These are phyloP conservation scores for Trichoderma reesei DNA, from an alignment of 495 filamentous ascomycete genomes.

Conservation along the genomic window DNA sequence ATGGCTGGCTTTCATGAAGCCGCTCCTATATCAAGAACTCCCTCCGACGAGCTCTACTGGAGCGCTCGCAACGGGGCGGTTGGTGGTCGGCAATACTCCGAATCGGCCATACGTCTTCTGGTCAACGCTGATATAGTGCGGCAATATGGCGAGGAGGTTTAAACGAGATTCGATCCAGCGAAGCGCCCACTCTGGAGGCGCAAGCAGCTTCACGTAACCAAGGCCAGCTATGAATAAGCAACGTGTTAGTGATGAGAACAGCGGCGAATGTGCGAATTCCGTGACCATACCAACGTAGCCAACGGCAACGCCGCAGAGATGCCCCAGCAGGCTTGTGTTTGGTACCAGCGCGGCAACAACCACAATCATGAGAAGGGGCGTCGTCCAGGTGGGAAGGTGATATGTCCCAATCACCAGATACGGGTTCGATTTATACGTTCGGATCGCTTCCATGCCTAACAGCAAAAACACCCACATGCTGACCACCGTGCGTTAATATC, in stretches of 20 bases:
- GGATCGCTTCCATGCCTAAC: constrained; percentile 71
- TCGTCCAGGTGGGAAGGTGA: constrained; percentile 84
- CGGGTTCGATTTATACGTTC: constrained; percentile 62
- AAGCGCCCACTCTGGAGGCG: constrained; percentile 70
- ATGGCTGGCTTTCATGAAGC: not conserved
- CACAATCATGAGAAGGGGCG: constrained; percentile 65
- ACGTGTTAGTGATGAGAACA: constrained; percentile 10
- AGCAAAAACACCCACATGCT: constrained; percentile 91
- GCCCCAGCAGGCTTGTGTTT: constrained; percentile 73
- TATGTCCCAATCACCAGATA: constrained; percentile 62
- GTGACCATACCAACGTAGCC: constrained; percentile 70
- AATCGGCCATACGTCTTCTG: constrained; percentile 96
- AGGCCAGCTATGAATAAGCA: constrained; percentile 50
- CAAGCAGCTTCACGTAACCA: constrained; percentile 75
- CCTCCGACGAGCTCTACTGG: constrained; percentile 5
- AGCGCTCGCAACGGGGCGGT: constrained; percentile 23
- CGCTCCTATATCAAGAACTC: not conserved
- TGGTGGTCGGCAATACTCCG: constrained; percentile 65
- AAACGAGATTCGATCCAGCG: constrained; percentile 78
- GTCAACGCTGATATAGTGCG: constrained; percentile 84
- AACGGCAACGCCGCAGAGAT: constrained; percentile 67
- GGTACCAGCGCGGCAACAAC: constrained; percentile 66
- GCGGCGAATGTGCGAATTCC: not conserved
- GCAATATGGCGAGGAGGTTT: constrained; percentile 69
- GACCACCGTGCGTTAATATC: not conserved